phyloP scores from a whole-genome alignment of 306 rosid genomes.

The Lathyrus tuberosus region DNA sequence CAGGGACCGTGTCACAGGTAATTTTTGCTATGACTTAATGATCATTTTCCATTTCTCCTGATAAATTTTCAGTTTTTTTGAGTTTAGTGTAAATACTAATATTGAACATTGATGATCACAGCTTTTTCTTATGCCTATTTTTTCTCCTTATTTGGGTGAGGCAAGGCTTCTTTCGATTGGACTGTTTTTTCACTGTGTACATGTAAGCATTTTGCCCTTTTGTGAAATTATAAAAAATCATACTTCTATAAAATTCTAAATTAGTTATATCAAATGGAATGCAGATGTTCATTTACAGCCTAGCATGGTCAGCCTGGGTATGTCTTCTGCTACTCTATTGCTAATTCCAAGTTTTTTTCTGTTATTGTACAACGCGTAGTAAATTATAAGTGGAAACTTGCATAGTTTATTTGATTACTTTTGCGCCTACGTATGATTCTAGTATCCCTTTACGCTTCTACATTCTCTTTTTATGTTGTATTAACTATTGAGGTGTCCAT shows the following conservation, averaged over 20 bases:
- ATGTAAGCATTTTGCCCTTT: slow-evolving; percentile 54
- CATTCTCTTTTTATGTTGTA: slow-evolving; percentile 5
- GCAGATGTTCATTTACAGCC: slow-evolving; percentile 90
- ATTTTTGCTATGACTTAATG: background rate
- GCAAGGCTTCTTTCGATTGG: slow-evolving; percentile 79
- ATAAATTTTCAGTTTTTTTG: slow-evolving; percentile 25
- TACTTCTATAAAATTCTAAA: slow-evolving; percentile 4
- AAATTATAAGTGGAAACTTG: background rate
- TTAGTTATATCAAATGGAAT: slow-evolving; percentile 39
- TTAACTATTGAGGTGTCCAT: slow-evolving; percentile 31
- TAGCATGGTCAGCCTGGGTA: slow-evolving; percentile 93
- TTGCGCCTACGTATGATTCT: background rate
- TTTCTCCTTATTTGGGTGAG: slow-evolving; percentile 82
- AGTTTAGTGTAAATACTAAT: slow-evolving; percentile 28
- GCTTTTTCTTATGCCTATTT: slow-evolving; percentile 81
- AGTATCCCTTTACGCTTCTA: background rate
- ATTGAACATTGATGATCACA: slow-evolving; percentile 40
- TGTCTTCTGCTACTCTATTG: slow-evolving; percentile 38
- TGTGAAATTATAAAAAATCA: background rate
- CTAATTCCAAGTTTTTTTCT: background rate
- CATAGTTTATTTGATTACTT: background rate
- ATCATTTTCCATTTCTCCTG: background rate
- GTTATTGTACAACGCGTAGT: too few relatives aligned
- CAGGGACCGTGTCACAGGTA: slow-evolving; percentile 89
- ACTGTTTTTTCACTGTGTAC: slow-evolving; percentile 66